Percentiles rank a stretch among this genome's conserved stretches.
phyloP scores from a whole-genome alignment of 2,329 filamentous ascomycete genomes.

The Onygenales sp. region DNA sequence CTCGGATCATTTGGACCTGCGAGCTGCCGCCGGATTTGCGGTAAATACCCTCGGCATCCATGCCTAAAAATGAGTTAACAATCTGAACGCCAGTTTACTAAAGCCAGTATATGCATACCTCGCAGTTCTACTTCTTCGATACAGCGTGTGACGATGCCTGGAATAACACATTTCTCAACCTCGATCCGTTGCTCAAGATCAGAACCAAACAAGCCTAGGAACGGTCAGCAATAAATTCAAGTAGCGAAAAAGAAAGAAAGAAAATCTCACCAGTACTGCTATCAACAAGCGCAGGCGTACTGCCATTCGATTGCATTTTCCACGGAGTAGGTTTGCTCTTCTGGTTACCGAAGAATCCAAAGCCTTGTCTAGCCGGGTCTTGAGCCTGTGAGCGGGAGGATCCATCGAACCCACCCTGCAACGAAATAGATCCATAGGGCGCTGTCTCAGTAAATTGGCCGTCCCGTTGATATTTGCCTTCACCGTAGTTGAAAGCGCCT shows the following conservation, averaged over 20 bases:
- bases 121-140: slow-evolving; percentile 94
- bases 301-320: slow-evolving; percentile 35
- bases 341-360: slow-evolving; percentile 58
- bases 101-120: slow-evolving; percentile 38
- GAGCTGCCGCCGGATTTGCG: slow-evolving; percentile 91
- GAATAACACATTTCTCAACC: slow-evolving; percentile 80
- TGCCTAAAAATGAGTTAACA: slow-evolving; percentile 35
- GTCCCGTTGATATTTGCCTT: slow-evolving; percentile 42
- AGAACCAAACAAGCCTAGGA: slow-evolving; percentile 66
- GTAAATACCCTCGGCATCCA: slow-evolving; percentile 97
- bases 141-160: slow-evolving; percentile 81
- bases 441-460: slow-evolving; percentile 54
- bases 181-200: slow-evolving; percentile 80
- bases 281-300: slow-evolving; percentile 29
- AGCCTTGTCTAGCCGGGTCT: slow-evolving; percentile 48
- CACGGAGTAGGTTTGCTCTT: slow-evolving; percentile 30
- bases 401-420: slow-evolving; percentile 17
- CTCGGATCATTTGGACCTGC: slow-evolving; percentile 80
- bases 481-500: slow-evolving; percentile 70
- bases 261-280: background rate
- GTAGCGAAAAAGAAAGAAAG: background rate
- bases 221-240: slow-evolving; percentile 5
- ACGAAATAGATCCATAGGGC: slow-evolving; percentile 52
- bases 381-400: slow-evolving; percentile 31
- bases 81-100: background rate